phyloP scores from a whole-genome alignment of 208 protist species.

The Leishmania braziliensis region DNA sequence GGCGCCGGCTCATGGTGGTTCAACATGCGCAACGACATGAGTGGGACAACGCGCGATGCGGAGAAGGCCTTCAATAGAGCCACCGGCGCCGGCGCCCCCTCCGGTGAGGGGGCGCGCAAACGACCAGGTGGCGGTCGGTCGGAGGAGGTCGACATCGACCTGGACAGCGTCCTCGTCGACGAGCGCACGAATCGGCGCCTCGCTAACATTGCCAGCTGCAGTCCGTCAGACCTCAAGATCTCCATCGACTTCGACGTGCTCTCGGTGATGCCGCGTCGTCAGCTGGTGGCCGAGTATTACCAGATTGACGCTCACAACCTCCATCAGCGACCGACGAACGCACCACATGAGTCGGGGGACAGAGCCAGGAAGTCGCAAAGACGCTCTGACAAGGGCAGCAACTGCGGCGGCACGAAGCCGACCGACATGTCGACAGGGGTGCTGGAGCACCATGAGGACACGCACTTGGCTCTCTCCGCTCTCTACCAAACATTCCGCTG shows the following conservation, averaged over 20 bases:
- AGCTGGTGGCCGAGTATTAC: constrained; percentile 52
- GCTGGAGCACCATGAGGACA: constrained; percentile 14
- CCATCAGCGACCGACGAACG: constrained; percentile 16
- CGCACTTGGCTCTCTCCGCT: constrained; percentile 40
- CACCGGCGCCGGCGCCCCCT: background rate
- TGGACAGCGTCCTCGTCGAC: constrained; percentile 6
- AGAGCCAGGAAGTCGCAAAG: background rate
- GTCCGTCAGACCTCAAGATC: constrained; percentile 28
- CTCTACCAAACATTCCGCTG: constrained; percentile 58
- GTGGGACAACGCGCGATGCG: background rate
- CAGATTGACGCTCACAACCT: constrained; percentile 40
- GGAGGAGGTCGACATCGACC: constrained; percentile 11
- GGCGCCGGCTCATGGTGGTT: constrained; percentile 27
- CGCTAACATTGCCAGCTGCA: constrained; percentile 5
- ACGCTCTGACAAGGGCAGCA: background rate
- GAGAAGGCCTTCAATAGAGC: constrained; percentile 9
- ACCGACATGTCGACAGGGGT: constrained; percentile 14
- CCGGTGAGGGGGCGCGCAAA: background rate
- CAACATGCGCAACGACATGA: constrained; percentile 7
- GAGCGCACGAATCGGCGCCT: constrained; percentile 28
- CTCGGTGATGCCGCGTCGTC: constrained; percentile 52
- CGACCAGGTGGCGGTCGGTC: background rate
- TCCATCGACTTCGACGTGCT: constrained; percentile 47
- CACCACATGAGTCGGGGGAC: background rate
- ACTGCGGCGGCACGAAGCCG: background rate